phyloP scores from a whole-genome alignment of 257 asterid genomes.

The Agastache rugosa region DNA sequence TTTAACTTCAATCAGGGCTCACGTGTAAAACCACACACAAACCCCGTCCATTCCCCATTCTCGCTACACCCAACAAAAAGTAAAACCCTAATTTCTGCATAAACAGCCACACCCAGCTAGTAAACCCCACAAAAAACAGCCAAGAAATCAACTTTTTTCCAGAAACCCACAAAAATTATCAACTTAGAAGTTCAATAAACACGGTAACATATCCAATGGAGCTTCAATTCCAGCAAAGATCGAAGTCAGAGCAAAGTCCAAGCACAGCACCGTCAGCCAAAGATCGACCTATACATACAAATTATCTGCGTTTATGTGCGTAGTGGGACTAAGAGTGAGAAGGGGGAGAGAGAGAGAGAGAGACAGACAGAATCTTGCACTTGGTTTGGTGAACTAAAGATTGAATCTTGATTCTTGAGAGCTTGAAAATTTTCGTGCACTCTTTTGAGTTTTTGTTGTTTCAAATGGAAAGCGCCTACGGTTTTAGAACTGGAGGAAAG shows the following conservation, averaged over 20 bases:
- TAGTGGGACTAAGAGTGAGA: not conserved
- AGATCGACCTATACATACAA: conserved; percentile 18
- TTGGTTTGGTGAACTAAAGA: conserved; percentile 29
- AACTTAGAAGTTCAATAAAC: not conserved
- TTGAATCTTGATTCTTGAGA: conserved; percentile 40
- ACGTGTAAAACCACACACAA: conserved; percentile 30
- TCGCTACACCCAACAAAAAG: conserved; percentile 9
- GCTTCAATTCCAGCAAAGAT: conserved; percentile 43
- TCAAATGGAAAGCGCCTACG: conserved; percentile 39
- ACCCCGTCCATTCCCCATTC: conserved; percentile 34
- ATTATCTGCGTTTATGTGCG: conserved; percentile 31
- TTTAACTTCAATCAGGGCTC: conserved; percentile 48
- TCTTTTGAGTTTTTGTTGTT: not conserved
- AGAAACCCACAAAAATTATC: conserved; percentile 27
- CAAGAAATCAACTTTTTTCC: not conserved
- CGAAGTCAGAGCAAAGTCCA: conserved; percentile 36
- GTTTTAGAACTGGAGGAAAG: conserved; percentile 37
- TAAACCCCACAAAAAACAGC: conserved; percentile 25
- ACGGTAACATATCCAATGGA: conserved; percentile 14
- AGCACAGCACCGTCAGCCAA: conserved; percentile 8
- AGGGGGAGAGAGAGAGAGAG: not conserved
- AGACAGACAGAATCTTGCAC: conserved; percentile 27
- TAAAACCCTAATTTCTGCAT: conserved; percentile 43
- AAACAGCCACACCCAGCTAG: conserved; percentile 17
- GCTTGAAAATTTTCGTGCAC: conserved; percentile 31